A percentile compares a stretch with the other conserved stretches of the same genome.
phyloP scores from a whole-genome alignment of 2,329 filamentous ascomycete species.

The Fusarium paranaense region DNA sequence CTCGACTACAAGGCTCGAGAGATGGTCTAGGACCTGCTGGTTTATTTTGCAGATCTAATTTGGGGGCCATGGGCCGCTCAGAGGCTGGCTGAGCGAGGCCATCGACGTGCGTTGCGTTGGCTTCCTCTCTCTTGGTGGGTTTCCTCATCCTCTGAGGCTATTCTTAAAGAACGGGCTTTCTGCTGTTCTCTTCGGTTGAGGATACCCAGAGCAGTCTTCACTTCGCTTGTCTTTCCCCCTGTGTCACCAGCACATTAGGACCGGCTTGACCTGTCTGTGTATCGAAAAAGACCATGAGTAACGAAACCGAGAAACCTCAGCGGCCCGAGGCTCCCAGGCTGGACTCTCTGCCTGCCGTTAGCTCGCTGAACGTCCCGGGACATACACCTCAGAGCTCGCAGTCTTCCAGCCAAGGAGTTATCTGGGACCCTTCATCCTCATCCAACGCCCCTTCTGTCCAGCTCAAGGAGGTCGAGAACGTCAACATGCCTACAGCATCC shows the following conservation, averaged over 20 bases:
- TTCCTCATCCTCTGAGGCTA: neutral
- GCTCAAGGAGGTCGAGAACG: neutral
- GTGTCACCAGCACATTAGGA: neutral
- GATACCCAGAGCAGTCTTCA: neutral
- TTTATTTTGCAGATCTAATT: slow-evolving; percentile 7
- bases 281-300: neutral
- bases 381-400: neutral
- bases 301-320: neutral
- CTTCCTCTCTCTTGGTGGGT: neutral
- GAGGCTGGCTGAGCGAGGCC: neutral
- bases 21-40: neutral
- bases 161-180: neutral
- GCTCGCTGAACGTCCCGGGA: neutral
- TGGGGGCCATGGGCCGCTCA: neutral
- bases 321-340: neutral
- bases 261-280: neutral
- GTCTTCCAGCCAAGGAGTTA: neutral
- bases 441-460: slow-evolving; percentile 2
- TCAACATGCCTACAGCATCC: neutral
- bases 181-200: neutral
- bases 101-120: neutral
- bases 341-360: neutral
- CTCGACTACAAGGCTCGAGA: neutral
- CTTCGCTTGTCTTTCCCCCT: neutral
- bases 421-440: neutral